Conservation (phyloP, 352 stramenopile genomes). For the Discostella stelligera region DNA sequence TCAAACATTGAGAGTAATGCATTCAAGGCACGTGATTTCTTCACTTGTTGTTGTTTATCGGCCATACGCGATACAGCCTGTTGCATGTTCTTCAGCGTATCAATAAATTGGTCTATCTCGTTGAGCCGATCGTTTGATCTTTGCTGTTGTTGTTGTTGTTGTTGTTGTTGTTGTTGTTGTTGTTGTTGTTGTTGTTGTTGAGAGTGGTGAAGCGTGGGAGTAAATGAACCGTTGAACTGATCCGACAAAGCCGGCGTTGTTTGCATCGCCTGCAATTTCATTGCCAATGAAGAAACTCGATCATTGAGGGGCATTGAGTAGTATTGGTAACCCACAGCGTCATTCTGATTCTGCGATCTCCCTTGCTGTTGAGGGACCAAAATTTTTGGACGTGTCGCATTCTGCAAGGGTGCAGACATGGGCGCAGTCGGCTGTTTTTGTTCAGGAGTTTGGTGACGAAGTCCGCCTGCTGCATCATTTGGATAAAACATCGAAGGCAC, state of each 20-base stretch:
- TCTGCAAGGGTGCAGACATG: neutral
- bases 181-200: no score
- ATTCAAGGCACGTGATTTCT: constrained; percentile 45
- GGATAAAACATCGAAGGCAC: neutral
- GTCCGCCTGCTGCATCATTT: neutral
- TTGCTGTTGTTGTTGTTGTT: no score
- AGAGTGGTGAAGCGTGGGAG: no score
- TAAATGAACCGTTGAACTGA: no score
- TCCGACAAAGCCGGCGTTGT: no score
- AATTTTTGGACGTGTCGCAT: neutral
- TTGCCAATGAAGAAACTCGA: no score
- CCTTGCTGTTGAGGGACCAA: neutral
- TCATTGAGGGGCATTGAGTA: no score
- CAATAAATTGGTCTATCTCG: constrained; percentile 46
- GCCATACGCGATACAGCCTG: constrained; percentile 22
- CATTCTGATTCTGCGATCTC: neutral
- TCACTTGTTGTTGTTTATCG: constrained; percentile 32
- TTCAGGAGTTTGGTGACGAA: neutral
- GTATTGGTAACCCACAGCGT: neutral
- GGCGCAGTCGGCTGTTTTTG: no score
- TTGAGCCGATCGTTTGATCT: neutral
- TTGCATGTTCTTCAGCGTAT: constrained; percentile 44
- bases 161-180: no score
- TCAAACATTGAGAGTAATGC: constrained; percentile 48
- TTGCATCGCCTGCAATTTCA: no score